phyloP scores from a whole-genome alignment of 177 flowering plant genomes.

The Tripterygium wilfordii region DNA sequence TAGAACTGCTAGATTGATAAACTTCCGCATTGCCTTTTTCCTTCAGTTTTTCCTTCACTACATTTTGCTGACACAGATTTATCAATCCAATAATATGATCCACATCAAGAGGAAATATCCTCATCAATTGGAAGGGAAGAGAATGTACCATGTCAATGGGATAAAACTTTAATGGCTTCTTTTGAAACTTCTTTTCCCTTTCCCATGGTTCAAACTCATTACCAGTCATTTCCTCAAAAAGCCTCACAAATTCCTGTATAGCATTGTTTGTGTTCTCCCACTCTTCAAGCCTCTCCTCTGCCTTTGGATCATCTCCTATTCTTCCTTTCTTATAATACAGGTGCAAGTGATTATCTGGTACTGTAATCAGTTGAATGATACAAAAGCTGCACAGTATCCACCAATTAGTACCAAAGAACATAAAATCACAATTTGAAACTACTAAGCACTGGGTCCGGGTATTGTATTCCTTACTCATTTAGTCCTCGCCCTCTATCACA shows the following conservation, averaged over 20 bases:
- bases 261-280: conserved; percentile 38
- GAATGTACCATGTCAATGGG: conserved; percentile 70
- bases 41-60: no score
- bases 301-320: conserved; percentile 55
- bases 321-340: conserved; percentile 65
- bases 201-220: conserved; percentile 88
- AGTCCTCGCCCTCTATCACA: conserved; percentile 46
- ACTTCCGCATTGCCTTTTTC: no score
- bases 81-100: no score
- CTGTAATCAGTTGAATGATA: conserved; percentile 58
- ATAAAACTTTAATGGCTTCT: conserved; percentile 48
- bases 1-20: no score
- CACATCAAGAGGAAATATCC: no score
- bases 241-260: conserved; percentile 50
- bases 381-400: conserved; percentile 60
- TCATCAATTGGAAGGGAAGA: background rate
- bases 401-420: background rate
- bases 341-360: conserved; percentile 49
- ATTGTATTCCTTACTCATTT: conserved; percentile 39
- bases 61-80: no score
- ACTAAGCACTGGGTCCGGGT: background rate
- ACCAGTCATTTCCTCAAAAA: conserved; percentile 71
- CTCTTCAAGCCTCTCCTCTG: conserved; percentile 69
- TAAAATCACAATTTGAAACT: background rate
- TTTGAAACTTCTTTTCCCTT: conserved; percentile 61